Evolutionary conservation across 1,284 basidiomycete genomes (phyloP).

Genomic region (Inonotus obliquus): DNA sequence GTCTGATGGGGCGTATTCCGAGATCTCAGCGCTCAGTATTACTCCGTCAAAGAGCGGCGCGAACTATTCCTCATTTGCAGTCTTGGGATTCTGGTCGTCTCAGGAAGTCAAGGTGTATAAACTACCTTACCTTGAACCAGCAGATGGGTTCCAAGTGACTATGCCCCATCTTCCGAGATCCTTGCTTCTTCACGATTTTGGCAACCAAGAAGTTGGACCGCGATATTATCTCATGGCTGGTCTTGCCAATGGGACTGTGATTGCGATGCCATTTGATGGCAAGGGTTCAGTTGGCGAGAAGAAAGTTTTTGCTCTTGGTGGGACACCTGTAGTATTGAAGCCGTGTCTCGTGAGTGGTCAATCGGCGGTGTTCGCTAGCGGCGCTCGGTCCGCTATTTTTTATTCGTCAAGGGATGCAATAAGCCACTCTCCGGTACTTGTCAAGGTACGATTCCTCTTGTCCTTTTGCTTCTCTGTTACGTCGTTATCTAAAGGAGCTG

Average conservation of each 20-base stretch:
- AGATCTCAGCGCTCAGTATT: constrained; percentile 67
- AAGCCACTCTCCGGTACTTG: constrained; percentile 64
- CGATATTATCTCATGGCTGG: constrained; percentile 69
- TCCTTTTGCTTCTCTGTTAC: neutral
- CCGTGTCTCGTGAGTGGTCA: constrained; percentile 46
- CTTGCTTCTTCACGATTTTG: constrained; percentile 66
- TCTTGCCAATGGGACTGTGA: constrained; percentile 76
- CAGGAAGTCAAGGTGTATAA: constrained; percentile 60
- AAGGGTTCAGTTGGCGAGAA: constrained; percentile 44
- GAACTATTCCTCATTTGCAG: constrained; percentile 44
- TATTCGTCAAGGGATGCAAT: constrained; percentile 66
- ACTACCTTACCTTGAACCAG: constrained; percentile 39
- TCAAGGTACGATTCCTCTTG: constrained; percentile 52
- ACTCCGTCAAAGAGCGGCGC: constrained; percentile 46
- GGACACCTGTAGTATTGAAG: constrained; percentile 58
- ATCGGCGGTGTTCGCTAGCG: constrained; percentile 58
- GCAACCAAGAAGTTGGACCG: constrained; percentile 33
- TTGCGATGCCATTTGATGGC: constrained; percentile 45
- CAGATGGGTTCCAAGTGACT: constrained; percentile 38
- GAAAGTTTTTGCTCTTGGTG: constrained; percentile 66
- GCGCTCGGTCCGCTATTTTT: constrained; percentile 56
- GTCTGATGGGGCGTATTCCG: constrained; percentile 25
- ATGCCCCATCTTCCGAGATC: constrained; percentile 65
- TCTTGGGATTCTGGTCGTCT: constrained; percentile 76
- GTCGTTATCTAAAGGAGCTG: constrained; percentile 1